Conservation (phyloP, 2,329 filamentous ascomycete species). For the Aspergillus niger region DNA sequence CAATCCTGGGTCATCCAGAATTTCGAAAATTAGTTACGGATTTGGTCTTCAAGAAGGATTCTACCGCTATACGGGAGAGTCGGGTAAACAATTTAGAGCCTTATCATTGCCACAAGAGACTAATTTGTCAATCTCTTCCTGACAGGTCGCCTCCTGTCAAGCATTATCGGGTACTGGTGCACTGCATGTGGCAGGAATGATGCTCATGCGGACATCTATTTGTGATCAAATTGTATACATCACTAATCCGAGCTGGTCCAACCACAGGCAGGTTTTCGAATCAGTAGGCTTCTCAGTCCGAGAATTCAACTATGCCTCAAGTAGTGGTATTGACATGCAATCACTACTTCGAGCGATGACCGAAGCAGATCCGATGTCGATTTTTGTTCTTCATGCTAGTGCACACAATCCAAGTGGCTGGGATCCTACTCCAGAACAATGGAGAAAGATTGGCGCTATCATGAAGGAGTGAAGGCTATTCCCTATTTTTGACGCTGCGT, state of each 20-base stretch:
- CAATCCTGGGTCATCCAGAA: not conserved
- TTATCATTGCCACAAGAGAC: no score
- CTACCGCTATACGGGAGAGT: no score
- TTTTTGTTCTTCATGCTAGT: conserved; percentile 67
- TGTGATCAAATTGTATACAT: not conserved
- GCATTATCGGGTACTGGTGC: not conserved
- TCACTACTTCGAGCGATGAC: no score
- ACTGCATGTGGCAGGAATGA: not conserved
- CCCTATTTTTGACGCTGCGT: not conserved
- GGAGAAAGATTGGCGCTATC: conserved; percentile 67
- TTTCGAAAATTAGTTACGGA: not conserved
- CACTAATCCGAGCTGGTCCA: conserved; percentile 6
- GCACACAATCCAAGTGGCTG: conserved; percentile 92
- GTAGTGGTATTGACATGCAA: not conserved
- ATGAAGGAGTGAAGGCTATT: not conserved
- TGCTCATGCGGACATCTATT: not conserved
- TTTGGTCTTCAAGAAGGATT: not conserved
- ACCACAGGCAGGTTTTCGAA: conserved; percentile 5
- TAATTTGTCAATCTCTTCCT: not conserved
- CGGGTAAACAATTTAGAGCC: no score
- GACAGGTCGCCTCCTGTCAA: not conserved
- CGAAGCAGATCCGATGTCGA: conserved; percentile 26
- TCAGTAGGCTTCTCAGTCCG: not conserved
- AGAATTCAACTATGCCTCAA: not conserved
- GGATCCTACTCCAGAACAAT: conserved; percentile 81